Conservation (phyloP, 192 early-diverging fungal genomes). For the Phlyctochytrium arcticum region DNA sequence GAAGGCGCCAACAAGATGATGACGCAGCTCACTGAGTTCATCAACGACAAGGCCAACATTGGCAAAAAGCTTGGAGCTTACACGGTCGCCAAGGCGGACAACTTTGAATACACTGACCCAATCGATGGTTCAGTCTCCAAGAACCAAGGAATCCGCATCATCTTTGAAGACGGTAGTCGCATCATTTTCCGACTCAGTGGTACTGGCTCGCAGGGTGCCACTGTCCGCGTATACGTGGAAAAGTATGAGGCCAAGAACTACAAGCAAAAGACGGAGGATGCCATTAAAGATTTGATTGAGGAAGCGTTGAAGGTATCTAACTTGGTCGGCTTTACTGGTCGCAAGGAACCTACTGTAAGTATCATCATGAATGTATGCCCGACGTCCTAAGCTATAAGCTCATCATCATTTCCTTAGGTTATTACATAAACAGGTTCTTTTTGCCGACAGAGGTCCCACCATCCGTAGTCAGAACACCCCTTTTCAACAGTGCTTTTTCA, state of each 20-base stretch:
- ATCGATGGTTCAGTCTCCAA: slow-evolving; percentile 80
- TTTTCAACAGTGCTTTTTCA: too few species aligned
- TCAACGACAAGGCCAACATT: slow-evolving; percentile 44
- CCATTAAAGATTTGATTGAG: slow-evolving; percentile 83
- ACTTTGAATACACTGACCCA: slow-evolving; percentile 94
- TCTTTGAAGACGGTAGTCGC: slow-evolving; percentile 89
- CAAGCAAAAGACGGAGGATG: slow-evolving; percentile 70
- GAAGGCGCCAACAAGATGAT: slow-evolving; percentile 77
- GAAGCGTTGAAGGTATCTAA: slow-evolving; percentile 72
- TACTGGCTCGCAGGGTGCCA: slow-evolving; percentile 94
- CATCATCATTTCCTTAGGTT: background rate
- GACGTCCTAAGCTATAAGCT: too few species aligned
- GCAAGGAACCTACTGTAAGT: slow-evolving; percentile 77
- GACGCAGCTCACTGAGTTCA: slow-evolving; percentile 59
- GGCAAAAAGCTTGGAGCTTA: slow-evolving; percentile 63
- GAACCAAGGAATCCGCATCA: slow-evolving; percentile 83
- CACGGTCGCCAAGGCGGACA: slow-evolving; percentile 66
- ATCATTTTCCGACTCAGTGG: slow-evolving; percentile 90
- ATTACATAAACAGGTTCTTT: background rate
- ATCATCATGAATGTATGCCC: too few species aligned
- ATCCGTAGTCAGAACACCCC: too few species aligned
- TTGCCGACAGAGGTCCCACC: too few species aligned
- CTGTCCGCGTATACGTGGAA: slow-evolving; percentile 94
- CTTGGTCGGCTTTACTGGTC: slow-evolving; percentile 78
- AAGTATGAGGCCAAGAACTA: slow-evolving; percentile 72